Evolutionary conservation across 495 filamentous ascomycete genomes (phyloP).

Genomic region (Aspergillus leporis): DNA sequence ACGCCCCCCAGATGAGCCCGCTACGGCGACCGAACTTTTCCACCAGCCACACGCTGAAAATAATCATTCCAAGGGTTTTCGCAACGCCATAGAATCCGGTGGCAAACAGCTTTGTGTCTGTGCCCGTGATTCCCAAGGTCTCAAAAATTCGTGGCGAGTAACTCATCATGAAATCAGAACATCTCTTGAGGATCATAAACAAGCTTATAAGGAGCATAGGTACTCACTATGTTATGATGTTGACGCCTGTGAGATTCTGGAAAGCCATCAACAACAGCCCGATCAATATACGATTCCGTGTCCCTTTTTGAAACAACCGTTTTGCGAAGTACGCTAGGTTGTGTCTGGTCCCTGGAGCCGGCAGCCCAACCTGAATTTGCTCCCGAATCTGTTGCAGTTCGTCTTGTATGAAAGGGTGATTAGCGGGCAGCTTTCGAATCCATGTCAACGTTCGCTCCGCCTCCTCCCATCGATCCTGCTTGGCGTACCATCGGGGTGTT

Average conservation of each 20-base stretch:
- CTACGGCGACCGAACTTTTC: conserved; percentile 62
- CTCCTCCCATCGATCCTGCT: conserved; percentile 56
- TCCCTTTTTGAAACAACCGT: conserved; percentile 28
- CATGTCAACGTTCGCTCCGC: conserved; percentile 54
- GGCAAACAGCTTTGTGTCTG: conserved; percentile 31
- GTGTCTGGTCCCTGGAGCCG: conserved; percentile 45
- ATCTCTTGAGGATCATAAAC: conserved; percentile 42
- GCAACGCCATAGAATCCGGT: conserved; percentile 42
- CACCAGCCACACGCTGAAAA: conserved; percentile 61
- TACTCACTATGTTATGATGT: conserved; percentile 19
- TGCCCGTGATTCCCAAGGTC: conserved; percentile 43
- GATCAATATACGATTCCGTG: conserved; percentile 49
- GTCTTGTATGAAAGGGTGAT: conserved; percentile 29
- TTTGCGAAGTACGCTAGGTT: conserved; percentile 21
- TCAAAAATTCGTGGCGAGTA: conserved; percentile 54
- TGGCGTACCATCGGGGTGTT: conserved; percentile 52
- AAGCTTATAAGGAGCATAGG: too few species aligned
- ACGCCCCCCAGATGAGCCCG: conserved; percentile 62
- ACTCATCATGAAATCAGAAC: conserved; percentile 24
- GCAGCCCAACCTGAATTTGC: conserved; percentile 35
- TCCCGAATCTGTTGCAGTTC: conserved; percentile 30
- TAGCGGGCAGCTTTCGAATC: conserved; percentile 36
- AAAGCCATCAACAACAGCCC: conserved; percentile 46
- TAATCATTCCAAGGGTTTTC: conserved; percentile 47
- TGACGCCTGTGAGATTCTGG: conserved; percentile 45